A percentile compares a stretch with the other conserved stretches of the same genome.
Conservation (phyloP, 192 early-diverging fungal genomes). For the Coemansia sp. region DNA sequence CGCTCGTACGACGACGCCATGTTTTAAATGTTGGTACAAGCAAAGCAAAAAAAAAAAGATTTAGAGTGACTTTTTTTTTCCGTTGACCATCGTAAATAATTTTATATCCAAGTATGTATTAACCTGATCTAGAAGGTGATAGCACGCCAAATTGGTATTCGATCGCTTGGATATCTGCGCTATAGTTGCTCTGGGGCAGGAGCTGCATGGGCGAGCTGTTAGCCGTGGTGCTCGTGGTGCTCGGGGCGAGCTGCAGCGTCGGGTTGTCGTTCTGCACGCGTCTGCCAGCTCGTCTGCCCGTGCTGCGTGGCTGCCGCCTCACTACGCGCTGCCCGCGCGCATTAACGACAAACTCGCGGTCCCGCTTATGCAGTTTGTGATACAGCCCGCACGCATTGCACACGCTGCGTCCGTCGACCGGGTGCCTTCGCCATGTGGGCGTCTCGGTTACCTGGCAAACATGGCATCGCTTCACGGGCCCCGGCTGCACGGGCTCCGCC, state of each 20-base stretch:
- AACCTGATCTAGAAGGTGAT: neutral
- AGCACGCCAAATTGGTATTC: neutral
- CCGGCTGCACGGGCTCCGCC: too few species aligned
- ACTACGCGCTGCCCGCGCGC: slow-evolving; percentile 10
- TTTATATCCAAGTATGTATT: too few species aligned
- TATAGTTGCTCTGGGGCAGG: too few species aligned
- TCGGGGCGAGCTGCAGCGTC: neutral
- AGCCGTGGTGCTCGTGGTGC: too few species aligned
- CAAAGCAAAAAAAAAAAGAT: too few species aligned
- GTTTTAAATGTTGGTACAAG: slow-evolving; percentile 23
- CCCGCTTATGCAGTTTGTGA: slow-evolving; percentile 10
- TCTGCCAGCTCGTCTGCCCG: neutral
- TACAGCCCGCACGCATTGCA: slow-evolving; percentile 42
- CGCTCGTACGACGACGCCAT: slow-evolving; percentile 42
- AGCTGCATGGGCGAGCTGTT: too few species aligned
- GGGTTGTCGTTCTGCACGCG: neutral
- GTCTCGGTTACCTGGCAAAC: slow-evolving; percentile 7
- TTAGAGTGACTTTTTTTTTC: too few species aligned
- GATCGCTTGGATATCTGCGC: too few species aligned
- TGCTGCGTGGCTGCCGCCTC: slow-evolving; percentile 18
- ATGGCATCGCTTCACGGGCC: neutral
- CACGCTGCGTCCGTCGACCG: neutral
- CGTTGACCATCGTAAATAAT: too few species aligned
- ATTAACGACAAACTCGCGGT: slow-evolving; percentile 12
- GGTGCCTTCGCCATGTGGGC: slow-evolving; percentile 30